Conservation (phyloP, 805 yeast genomes). For the Kazachstania kunashirensis region DNA sequence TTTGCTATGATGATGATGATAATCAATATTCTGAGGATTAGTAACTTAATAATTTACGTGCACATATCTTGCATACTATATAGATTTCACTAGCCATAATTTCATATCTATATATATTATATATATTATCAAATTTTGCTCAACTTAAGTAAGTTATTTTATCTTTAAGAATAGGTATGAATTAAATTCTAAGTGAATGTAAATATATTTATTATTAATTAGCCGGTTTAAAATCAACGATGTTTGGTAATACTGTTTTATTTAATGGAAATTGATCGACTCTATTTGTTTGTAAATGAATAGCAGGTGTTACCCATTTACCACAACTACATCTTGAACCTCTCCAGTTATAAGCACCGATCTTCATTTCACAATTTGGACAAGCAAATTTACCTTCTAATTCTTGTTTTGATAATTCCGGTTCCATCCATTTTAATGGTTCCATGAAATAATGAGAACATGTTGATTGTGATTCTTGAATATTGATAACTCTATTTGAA, state of each 20-base stretch:
- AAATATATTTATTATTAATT: slow-evolving; percentile 1
- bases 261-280: slow-evolving; percentile 50
- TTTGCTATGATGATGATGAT: slow-evolving; percentile 2
- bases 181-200: no score
- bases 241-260: slow-evolving; percentile 17
- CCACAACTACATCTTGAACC: slow-evolving; percentile 94
- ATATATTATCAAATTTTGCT: no score
- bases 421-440: slow-evolving; percentile 88
- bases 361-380: slow-evolving; percentile 73
- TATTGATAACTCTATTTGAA: slow-evolving; percentile 49
- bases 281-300: slow-evolving; percentile 69
- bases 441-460: slow-evolving; percentile 87
- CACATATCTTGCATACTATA: no score
- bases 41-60: no score
- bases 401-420: slow-evolving; percentile 60
- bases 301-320: slow-evolving; percentile 88
- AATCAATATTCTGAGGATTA: no score
- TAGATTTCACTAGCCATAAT: no score
- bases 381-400: slow-evolving; percentile 83
- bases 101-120: no score
- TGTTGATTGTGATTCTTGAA: slow-evolving; percentile 43
- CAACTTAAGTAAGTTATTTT: no score
- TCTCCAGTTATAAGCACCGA: slow-evolving; percentile 91
- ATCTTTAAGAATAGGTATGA: no score
- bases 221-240: slow-evolving; percentile 13